Percentiles rank a stretch among this genome's conserved stretches.
phyloP scores from a whole-genome alignment of 1,284 basidiomycete genomes.

The Trichosporon sp. region DNA sequence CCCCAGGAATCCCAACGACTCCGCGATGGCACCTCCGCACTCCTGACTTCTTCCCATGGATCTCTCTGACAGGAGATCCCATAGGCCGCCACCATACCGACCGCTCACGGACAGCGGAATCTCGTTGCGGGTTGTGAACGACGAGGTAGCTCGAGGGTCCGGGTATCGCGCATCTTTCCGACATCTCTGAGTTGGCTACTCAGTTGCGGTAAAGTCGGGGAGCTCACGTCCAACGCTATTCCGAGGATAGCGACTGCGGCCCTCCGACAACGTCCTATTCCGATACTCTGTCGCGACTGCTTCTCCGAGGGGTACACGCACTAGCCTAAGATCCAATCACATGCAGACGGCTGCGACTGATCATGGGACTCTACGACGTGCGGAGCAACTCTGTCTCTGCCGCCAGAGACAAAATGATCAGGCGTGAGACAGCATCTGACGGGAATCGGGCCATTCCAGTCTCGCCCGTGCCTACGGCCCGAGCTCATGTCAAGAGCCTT shows the following conservation, averaged over 20 bases:
- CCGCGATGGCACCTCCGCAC: neutral
- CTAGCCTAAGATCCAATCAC: too few species aligned
- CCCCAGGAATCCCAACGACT: neutral
- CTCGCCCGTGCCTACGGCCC: neutral
- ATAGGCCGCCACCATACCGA: conserved; percentile 1
- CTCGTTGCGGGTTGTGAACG: neutral
- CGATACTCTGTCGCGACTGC: too few species aligned
- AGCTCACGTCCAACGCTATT: too few species aligned
- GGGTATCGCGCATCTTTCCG: too few species aligned
- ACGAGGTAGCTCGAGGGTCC: too few species aligned
- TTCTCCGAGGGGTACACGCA: too few species aligned
- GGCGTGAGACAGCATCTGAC: neutral
- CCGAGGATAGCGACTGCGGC: too few species aligned
- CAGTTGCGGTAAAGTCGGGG: too few species aligned
- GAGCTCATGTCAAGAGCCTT: neutral
- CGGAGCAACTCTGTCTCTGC: neutral
- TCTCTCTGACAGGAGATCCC: neutral
- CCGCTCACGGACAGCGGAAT: neutral
- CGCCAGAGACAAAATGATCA: neutral
- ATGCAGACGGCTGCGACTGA: too few species aligned
- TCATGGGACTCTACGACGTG: neutral
- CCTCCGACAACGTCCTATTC: too few species aligned
- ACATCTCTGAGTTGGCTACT: too few species aligned
- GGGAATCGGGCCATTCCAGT: neutral
- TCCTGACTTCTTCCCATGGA: neutral